phyloP scores from a whole-genome alignment of 768 basidiomycete genomes.

The Leccinum aurantiacum region DNA sequence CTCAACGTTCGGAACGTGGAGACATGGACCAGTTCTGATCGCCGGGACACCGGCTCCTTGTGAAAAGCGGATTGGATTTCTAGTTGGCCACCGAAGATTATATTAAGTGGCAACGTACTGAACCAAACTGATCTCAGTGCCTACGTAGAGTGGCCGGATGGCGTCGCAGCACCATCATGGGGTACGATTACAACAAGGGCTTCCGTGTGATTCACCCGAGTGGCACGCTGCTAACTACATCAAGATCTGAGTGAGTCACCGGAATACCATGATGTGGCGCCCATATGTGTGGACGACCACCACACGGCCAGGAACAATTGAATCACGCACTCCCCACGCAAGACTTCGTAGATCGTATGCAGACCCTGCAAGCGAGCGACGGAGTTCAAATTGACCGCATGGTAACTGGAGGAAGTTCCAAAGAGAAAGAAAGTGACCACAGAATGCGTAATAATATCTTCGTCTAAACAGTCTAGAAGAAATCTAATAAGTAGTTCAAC shows the following conservation, averaged over 20 bases:
- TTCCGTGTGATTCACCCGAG: not conserved
- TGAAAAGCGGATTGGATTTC: not conserved
- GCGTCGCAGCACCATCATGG: not conserved
- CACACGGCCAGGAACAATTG: not conserved
- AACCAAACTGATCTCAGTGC: not conserved
- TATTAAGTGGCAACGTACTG: not conserved
- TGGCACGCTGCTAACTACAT: conserved; percentile 1
- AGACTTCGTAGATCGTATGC: conserved; percentile 10
- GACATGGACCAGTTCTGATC: conserved; percentile 2
- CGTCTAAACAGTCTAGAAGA: conserved; percentile 29
- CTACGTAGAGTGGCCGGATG: conserved; percentile 2
- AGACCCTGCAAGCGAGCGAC: conserved; percentile 12
- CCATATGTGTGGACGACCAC: conserved; percentile 11
- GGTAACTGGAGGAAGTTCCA: conserved; percentile 15
- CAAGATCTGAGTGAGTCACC: not conserved
- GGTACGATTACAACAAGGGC: not conserved
- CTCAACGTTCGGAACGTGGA: conserved; percentile 3
- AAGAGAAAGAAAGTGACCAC: conserved; percentile 10
- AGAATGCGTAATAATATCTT: conserved; percentile 14
- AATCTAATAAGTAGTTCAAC: conserved; percentile 23
- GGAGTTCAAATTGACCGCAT: conserved; percentile 10
- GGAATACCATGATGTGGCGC: conserved; percentile 5
- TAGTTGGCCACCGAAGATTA: conserved; percentile 4
- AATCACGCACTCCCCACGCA: conserved; percentile 17
- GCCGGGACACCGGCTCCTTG: not conserved